Percentiles rank a stretch among this genome's conserved stretches.
phyloP scores from a whole-genome alignment of 495 filamentous ascomycete species.

The Diplogelasinospora grovesii region DNA sequence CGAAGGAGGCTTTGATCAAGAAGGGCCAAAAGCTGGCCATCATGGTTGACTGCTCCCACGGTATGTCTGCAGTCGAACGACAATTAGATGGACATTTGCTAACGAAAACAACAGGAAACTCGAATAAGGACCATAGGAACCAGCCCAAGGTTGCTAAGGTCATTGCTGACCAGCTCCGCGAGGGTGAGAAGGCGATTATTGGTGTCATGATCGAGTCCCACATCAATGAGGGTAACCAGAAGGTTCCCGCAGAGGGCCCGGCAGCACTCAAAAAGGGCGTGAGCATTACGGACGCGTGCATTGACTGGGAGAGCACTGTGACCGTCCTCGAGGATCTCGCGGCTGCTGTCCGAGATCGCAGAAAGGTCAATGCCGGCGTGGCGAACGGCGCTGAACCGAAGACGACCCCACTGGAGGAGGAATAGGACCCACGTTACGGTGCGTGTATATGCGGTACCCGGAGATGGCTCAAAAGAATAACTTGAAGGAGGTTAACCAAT shows the following conservation, averaged over 20 bases:
- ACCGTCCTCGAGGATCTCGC: constrained; percentile 81
- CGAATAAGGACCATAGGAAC: constrained; percentile 72
- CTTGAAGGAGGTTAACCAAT: no score
- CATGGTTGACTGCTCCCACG: constrained; percentile 98
- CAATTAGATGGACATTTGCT: not conserved
- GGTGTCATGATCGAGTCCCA: constrained; percentile 99
- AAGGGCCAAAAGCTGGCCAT: constrained; percentile 84
- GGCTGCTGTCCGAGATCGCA: constrained; percentile 69
- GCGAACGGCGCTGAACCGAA: constrained; percentile 21
- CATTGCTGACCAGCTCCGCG: constrained; percentile 76
- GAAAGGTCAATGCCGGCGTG: constrained; percentile 36
- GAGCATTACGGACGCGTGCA: constrained; percentile 96
- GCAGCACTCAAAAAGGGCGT: constrained; percentile 80
- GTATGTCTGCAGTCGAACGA: constrained; percentile 45
- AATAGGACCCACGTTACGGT: constrained; percentile 29
- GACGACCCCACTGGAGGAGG: constrained; percentile 38
- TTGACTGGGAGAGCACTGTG: constrained; percentile 87
- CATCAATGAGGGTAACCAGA: constrained; percentile 93
- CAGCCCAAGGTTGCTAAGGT: constrained; percentile 86
- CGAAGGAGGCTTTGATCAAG: constrained; percentile 72
- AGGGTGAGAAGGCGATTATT: constrained; percentile 81
- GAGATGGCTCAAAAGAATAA: no score
- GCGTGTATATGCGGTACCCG: no score
- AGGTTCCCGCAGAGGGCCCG: constrained; percentile 80
- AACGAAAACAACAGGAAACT: constrained; percentile 50